Base-by-base conservation (phyloP, 441 rosid genomes). In the Sinapis alba region DNA sequence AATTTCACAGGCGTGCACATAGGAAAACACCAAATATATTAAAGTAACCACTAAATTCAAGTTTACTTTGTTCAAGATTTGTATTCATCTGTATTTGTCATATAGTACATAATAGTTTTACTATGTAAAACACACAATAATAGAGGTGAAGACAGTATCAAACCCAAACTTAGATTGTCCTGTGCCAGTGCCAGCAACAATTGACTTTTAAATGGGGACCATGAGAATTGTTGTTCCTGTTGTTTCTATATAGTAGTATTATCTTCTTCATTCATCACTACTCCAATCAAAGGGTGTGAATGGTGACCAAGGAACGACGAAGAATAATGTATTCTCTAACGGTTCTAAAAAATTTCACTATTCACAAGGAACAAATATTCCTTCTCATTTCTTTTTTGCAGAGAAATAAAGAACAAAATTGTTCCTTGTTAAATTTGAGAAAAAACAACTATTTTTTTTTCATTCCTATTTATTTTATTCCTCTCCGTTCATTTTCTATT, bases 1-100 rank as follows among this genome's bases (percentile, higher is more conserved):
- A 73, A 69, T 71, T 63, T 86, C 89, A 81, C 89, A 84, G 82
- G 86, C 78, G 71, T 77, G 84, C 74, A 72, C 88, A 81, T 82
- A 69, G 78, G 54, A 81, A 83, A 78, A 51, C 73, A 8, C 77
- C 73, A 65, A 19, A 45, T 65, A 19, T 9, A 21, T 28, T 66
- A 72, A 78, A 72, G 69, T 54, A 36, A 61, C 51, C 74, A 62
- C 72, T 23, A 3, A 23, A 65, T 78, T 62, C 65, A 72, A 72
- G 81, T 78, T 62, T 27, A 50, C 24, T 51, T 64, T 38, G 56
- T 21, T 20, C 47, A 41, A 41, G 47, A 26, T 51, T 59, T 59
- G 57, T 51, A 71, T 13, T n/a, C 7, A n/a, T 59, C 24, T 51
- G 12, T 54, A 51, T 27, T 83, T 87, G 89, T 86, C 86, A 73